Evolutionary conservation across 1,284 basidiomycete genomes (phyloP), one percentile per base, ranked within the genome.

Genomic region (Flammula alnicola): DNA sequence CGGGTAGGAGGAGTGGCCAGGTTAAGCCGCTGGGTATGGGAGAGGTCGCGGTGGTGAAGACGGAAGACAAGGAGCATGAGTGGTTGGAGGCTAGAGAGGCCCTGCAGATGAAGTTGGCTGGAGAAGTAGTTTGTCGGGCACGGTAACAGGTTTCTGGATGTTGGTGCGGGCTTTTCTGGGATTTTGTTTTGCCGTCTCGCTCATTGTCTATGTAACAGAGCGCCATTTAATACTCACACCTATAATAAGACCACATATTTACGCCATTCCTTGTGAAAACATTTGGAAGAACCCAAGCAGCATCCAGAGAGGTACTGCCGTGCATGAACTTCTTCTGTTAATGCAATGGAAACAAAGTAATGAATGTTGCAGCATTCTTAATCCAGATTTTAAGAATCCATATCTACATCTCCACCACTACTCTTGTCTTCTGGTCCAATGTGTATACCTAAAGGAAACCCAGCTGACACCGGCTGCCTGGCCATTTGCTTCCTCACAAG

Each of bases 1-100:
- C 83, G 17, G 92, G 86, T 16, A 73, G 84, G 57, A 72, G 84
- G 55, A 89, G 78, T 33, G 61, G 57, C 33, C 87, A 84, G 70
- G 85, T 93, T 20, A 83, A 83, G 56, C 89, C 91, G 0, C 69
- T 93, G 49, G 81, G 83, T 0, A 80, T 95, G 77, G 93, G 93
- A 17, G 94, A 95, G 71, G 84, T 95, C 62, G 91, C 88, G 5
- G 82, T 95, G 27, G 83, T 95, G 23, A 79, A 75, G 63, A 93
- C 88, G 39, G 79, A 76, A 59, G 75, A 76, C 58, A 80, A 70
- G 68, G 88, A 89, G 63, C 74, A 88, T 50, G 83, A 88, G 60
- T 88, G 72, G 85, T 51, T 88, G 55, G 86, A 88, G 67, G 86
- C 84, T n/a, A 70, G 86, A 58, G 85, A 89, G 64, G 86, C 86